Base-by-base conservation (phyloP, 306 rosid genomes). In the Ormosia emarginata region DNA sequence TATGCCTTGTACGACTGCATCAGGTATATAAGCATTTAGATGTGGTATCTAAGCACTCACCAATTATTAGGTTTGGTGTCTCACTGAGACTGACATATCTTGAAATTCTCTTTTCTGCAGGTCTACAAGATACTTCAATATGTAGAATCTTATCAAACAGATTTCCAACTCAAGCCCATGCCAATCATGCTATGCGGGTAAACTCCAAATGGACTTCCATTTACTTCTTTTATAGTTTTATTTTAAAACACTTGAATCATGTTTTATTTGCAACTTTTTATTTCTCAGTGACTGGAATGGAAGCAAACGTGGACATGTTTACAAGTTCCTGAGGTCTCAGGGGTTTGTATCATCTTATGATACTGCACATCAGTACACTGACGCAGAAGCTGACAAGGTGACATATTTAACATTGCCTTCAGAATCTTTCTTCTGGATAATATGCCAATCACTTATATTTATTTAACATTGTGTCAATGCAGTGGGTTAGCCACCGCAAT, bases 401-500 rank as follows among this genome's bases (percentile, higher is more conserved):
- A 63, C 77, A 72, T 69, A 71, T 71, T 68, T 66, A 77, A 57
- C 77, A 41, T 30, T 46, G 32, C 32, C 39, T 50, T 17, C 3
- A 10, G 56, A 52, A 24, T 58, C 65, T 40, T 36, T 53, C 1
- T 47, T 39, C 52, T 55, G 70, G 37, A 61, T 32, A 61, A 58
- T 63, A 36, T 76, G 67, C 18, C 24, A 15, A 14, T 47, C 24
- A 76, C 80, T 80, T 17, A 40, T 12, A 33, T 74, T 46, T 58
- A 32, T 67, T 82, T 50, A 44, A 69, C 68, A 36, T 78, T 29
- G 62, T 84, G 56, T 63, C 36, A 11, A 86, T 82, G 83, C 87
- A 95, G 99, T 95, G 99, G 99, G 88, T 95, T 75, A 95, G 99
- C 81, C 99, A 95, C 66, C 92, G 96, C 32, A 95, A 95, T 83